Base-by-base conservation (phyloP, 2,329 filamentous ascomycete genomes). In the Colletotrichum spaethianum region DNA sequence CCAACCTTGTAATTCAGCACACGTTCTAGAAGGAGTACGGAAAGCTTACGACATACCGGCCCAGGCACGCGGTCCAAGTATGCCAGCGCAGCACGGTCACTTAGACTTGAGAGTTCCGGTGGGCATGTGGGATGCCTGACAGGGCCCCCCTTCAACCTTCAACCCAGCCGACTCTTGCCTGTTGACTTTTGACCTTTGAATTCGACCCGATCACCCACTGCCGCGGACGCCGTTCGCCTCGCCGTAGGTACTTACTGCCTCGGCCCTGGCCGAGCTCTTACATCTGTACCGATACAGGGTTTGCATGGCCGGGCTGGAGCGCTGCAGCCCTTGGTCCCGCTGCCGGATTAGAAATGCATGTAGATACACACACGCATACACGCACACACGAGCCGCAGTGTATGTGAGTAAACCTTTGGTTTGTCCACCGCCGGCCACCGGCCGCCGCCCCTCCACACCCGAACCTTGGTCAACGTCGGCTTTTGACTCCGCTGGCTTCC, bases 401-500 rank as follows among this genome's bases (percentile, higher is more conserved):
- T n/a, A n/a, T n/a, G n/a, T n/a, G n/a, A n/a, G n/a, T n/a, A n/a
- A n/a, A n/a, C n/a, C n/a, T n/a, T n/a, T n/a, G n/a, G n/a, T n/a
- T n/a, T n/a, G n/a, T n/a, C n/a, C n/a, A n/a, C n/a, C 8, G 48
- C 48, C 23, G 26, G 23, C 26, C 11, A 31, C 31, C 20, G 31
- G 31, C 2, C 42, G 44, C 59, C 42, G 28, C 18, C 8, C 28
- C 20, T 40, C 40, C 57, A 31, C 38, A 16, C 5, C 42, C 40
- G 52, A 33, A 55, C 40, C 59, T 26, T 28, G 28, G 42, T 36
- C 61, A 28, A 40, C 31, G 48, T 44, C n/a, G 46, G 9, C 26
- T 31, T 48, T 23, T 23, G 42, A 42, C 56, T n/a, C 56, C 16
- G 26, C 42, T 61, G 57, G 31, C 40, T 31, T 66, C 67, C 62